Evolutionary conservation across 371 early-diverging fungal species (phyloP), one percentile per base, ranked within the genome.

Genomic region (Phascolomyces articulosus): DNA sequence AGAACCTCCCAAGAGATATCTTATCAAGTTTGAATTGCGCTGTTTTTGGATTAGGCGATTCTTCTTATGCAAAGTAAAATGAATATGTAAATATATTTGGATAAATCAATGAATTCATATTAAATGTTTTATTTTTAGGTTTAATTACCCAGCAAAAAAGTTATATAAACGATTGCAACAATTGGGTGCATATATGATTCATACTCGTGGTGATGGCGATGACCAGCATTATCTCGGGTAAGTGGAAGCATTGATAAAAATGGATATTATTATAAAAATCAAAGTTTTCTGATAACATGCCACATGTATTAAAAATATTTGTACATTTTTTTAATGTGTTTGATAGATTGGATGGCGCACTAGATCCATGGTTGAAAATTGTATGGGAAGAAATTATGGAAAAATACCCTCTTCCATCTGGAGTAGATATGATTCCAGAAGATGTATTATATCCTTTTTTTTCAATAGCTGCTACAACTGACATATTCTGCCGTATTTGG

Each of bases 181-280:
- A 64, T 81, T 99, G 18, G 99, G 99, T 27, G 99, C 94, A 0
- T 70, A 64, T 27, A 78, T 91, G 38, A 41, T 99, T 9, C 64
- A 88, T 18, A 74, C 77, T 8, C 84, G 94, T 58, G 97, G 95
- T 2, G 93, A 95, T 67, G 98, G 97, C 40, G 98, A 99, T 73
- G 97, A 97, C 73, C 98, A 98, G 75, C 98, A 99, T 74, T 92
- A 91, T 68, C 75, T 95, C 58, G 99, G 99, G 86, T 88, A 81
- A 77, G 61, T 27, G 6, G 44, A 9, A 34, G 6, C 34, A 34
- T 0, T 9, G 34, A 34, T 1, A 34, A 34, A 9, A 9, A 34
- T 34, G 6, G 0, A 9, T 34, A 34, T 9, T 34, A 11, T 9
- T 34, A 34, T 34, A 34, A 34, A 9, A 34, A 34, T 9, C 34